Conservation (phyloP, 1,284 basidiomycete species). For the Naganishia albida region DNA sequence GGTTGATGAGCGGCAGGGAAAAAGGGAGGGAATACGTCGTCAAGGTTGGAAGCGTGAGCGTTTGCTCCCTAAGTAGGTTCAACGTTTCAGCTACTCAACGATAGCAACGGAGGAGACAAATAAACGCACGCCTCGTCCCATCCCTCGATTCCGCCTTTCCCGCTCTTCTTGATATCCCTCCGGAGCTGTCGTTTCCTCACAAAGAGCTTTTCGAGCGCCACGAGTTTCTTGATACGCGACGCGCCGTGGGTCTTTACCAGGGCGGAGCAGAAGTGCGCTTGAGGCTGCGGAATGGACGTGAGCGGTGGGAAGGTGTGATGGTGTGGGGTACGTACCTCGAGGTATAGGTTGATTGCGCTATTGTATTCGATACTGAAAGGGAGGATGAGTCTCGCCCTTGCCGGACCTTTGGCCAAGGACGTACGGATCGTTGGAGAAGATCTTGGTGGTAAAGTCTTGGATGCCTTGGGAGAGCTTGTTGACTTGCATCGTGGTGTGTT, state of each 20-base stretch:
- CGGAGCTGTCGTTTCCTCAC: constrained; percentile 12
- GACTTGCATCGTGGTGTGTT: constrained; percentile 1
- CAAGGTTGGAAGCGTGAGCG: constrained; percentile 22
- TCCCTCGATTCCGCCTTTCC: constrained; percentile 14
- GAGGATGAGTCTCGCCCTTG: not conserved
- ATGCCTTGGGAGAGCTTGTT: constrained; percentile 17
- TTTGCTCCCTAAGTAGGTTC: constrained; percentile 3
- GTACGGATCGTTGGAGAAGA: constrained; percentile 33
- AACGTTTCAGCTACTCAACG: not conserved
- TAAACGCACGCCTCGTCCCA: constrained; percentile 32
- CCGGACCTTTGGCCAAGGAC: not conserved
- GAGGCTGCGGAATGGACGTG: constrained; percentile 15
- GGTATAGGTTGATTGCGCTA: constrained; percentile 31
- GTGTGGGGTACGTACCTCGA: constrained; percentile 20
- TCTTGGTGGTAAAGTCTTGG: constrained; percentile 18
- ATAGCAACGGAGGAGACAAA: not conserved
- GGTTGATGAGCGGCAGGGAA: constrained; percentile 27
- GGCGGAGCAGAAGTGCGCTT: constrained; percentile 28
- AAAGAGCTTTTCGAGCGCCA: constrained; percentile 30
- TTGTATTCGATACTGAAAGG: constrained; percentile 33
- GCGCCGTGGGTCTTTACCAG: constrained; percentile 32
- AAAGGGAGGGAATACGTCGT: constrained; percentile 33
- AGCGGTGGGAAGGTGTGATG: not conserved
- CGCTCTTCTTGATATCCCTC: constrained; percentile 11
- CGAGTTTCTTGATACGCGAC: constrained; percentile 30